These are phyloP conservation scores for Colletotrichum sp. DNA, from an alignment of 2,329 filamentous ascomycete genomes.

Conservation along the genomic window DNA sequence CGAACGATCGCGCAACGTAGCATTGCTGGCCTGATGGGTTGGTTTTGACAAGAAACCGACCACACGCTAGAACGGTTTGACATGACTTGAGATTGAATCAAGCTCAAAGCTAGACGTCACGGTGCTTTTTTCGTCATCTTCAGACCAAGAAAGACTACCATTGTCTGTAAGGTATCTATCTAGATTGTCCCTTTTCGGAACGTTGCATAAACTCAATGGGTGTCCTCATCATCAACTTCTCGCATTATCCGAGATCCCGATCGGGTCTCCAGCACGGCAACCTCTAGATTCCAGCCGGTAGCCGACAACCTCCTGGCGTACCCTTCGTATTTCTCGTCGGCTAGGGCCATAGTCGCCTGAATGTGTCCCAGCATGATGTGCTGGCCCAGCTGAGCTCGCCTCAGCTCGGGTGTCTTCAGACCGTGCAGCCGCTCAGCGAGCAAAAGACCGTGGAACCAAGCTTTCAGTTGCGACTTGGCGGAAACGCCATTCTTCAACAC, in stretches of 20 bases:
- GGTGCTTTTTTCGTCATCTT: background rate
- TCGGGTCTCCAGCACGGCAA: constrained; percentile 11
- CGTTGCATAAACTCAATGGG: background rate
- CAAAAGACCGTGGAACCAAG: constrained; percentile 11
- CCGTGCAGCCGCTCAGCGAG: background rate
- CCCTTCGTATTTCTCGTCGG: background rate
- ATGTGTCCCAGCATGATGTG: constrained; percentile 1
- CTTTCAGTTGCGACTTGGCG: constrained; percentile 8
- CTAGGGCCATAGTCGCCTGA: background rate
- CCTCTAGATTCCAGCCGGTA: constrained; percentile 8
- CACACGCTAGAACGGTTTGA: background rate
- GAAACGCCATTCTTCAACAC: constrained; percentile 12
- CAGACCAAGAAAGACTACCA: background rate
- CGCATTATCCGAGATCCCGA: constrained; percentile 10
- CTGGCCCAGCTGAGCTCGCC: background rate
- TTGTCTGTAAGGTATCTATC: background rate
- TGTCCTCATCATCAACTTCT: background rate
- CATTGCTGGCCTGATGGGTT: background rate
- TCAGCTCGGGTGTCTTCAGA: background rate
- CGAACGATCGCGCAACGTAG: background rate
- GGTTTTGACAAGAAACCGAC: background rate
- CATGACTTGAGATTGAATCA: background rate
- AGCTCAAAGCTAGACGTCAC: background rate
- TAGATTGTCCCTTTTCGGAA: background rate
- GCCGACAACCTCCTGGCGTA: background rate